These are phyloP conservation scores for Fusarium sp. DNA, from an alignment of 2,329 filamentous ascomycete species.

Conservation along the genomic window DNA sequence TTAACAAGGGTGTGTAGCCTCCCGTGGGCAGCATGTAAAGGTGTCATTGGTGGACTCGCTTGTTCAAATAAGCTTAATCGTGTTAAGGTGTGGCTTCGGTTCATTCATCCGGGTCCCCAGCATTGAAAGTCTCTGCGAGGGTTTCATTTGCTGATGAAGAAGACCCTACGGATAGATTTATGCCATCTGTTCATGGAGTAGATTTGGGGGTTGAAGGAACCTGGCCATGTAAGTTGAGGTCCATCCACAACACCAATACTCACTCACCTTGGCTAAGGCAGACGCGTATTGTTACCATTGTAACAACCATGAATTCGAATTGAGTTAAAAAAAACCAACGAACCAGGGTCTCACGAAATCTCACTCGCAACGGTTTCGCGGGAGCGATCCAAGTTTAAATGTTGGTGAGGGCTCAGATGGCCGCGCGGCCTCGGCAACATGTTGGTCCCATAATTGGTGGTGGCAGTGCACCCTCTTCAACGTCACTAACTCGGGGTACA, in stretches of 20 bases:
- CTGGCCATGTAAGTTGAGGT: not conserved
- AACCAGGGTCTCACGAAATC: not conserved
- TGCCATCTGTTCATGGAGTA: not conserved
- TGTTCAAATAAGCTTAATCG: slow-evolving; percentile 27
- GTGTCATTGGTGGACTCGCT: slow-evolving; percentile 11
- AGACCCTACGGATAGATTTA: not conserved
- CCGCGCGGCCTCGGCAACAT: slow-evolving; percentile 36
- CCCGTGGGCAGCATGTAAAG: not conserved
- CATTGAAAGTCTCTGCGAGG: not conserved
- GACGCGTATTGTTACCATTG: not conserved
- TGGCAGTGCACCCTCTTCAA: slow-evolving; percentile 37
- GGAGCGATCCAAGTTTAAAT: slow-evolving; percentile 21
- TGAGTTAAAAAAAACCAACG: not conserved
- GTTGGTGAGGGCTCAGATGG: slow-evolving; percentile 10
- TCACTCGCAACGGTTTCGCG: not conserved
- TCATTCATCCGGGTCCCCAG: not conserved
- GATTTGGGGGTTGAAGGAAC: not conserved
- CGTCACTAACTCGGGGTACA: slow-evolving; percentile 12
- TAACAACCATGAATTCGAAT: too few relatives aligned
- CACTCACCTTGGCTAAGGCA: not conserved
- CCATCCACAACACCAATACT: not conserved
- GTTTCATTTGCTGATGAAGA: not conserved
- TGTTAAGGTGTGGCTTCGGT: slow-evolving; percentile 25
- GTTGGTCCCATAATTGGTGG: slow-evolving; percentile 36
- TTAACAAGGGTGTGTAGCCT: slow-evolving; percentile 3